phyloP scores from a whole-genome alignment of 495 filamentous ascomycete species.

The Hyaloscypha hepaticicola region DNA sequence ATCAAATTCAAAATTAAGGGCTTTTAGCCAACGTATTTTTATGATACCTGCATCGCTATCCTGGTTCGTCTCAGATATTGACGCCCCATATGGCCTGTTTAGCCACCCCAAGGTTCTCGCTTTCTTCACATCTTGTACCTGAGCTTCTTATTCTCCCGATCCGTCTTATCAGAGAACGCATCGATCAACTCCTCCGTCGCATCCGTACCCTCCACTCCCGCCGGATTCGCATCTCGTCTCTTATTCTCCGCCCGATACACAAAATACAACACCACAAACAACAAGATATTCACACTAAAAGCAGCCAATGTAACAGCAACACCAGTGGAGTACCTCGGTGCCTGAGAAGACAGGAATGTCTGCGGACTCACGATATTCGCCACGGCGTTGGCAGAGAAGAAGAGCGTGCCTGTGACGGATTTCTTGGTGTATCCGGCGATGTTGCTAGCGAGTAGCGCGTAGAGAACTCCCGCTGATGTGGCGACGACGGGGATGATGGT shows the following conservation, averaged over 20 bases:
- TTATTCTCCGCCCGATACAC: neutral
- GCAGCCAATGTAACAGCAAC: neutral
- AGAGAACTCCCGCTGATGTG: slow-evolving; percentile 3
- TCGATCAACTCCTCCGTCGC: neutral
- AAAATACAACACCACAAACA: neutral
- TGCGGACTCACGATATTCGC: slow-evolving; percentile 16
- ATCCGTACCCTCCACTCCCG: slow-evolving; percentile 1
- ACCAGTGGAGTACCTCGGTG: neutral
- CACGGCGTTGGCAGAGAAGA: slow-evolving; percentile 10
- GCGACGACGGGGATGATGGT: slow-evolving; percentile 9
- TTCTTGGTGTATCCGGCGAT: slow-evolving; percentile 21
- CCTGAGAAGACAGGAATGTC: slow-evolving; percentile 11
- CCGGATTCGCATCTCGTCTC: neutral
- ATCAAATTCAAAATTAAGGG: too few relatives aligned
- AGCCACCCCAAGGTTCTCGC: too few relatives aligned
- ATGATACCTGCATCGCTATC: too few relatives aligned
- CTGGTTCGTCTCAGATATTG: too few relatives aligned
- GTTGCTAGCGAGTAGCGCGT: neutral
- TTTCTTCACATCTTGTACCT: neutral
- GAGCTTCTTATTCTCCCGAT: slow-evolving; percentile 3
- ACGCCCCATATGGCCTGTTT: too few relatives aligned
- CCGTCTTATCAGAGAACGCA: slow-evolving; percentile 6
- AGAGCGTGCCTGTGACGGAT: slow-evolving; percentile 6
- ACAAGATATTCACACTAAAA: neutral
- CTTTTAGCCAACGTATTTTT: too few relatives aligned